A percentile compares a stretch with the other conserved stretches of the same genome.
phyloP scores from a whole-genome alignment of 306 rosid genomes.

The Vachellia pachyceras region DNA sequence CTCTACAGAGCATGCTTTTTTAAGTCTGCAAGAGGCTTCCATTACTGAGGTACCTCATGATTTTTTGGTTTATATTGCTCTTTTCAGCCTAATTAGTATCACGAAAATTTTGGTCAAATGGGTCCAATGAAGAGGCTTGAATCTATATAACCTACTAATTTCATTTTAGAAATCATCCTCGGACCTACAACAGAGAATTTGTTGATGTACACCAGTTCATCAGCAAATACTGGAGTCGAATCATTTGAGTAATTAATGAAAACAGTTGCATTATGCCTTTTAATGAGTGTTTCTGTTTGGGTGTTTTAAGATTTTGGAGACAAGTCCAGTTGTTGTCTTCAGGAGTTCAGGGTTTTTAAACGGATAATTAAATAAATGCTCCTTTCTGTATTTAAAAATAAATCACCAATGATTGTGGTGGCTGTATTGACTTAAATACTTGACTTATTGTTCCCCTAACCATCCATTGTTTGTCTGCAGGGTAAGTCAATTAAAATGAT shows the following conservation, averaged over 20 bases:
- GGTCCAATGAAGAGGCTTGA: background rate
- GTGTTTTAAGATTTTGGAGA: background rate
- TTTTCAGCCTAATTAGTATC: background rate
- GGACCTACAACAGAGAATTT: constrained; percentile 1
- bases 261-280: background rate
- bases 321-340: constrained; percentile 10
- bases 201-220: constrained; percentile 11
- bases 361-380: background rate
- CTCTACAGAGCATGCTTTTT: constrained; percentile 66
- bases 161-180: constrained; percentile 12
- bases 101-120: background rate
- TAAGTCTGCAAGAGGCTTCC: constrained; percentile 69
- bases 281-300: background rate
- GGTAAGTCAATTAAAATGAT: constrained; percentile 83
- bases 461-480: constrained; percentile 45
- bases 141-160: constrained; percentile 2
- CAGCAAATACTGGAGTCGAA: constrained; percentile 3
- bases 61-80: constrained; percentile 23
- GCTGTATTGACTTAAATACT: constrained; percentile 16
- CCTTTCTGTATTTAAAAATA: constrained; percentile 12
- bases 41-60: constrained; percentile 60
- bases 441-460: constrained; percentile 24
- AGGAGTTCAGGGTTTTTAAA: background rate
- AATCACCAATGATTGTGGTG: background rate
- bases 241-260: background rate